Evolutionary conservation across 257 asterid genomes (phyloP).

Genomic region (Solanum appendiculatum): DNA sequence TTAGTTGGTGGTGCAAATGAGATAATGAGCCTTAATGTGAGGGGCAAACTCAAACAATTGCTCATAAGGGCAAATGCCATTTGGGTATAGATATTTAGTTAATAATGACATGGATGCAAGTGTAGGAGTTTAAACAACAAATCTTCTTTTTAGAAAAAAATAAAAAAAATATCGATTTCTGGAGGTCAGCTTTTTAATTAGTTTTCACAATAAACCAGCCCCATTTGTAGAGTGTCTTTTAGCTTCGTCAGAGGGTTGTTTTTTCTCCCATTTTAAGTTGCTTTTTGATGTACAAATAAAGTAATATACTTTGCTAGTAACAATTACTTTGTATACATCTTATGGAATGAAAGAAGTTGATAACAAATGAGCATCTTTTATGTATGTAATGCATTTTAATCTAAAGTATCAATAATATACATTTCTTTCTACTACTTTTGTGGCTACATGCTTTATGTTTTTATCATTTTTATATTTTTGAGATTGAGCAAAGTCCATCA

Average conservation of each 20-base stretch:
- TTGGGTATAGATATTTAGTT: background rate
- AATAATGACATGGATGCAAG: background rate
- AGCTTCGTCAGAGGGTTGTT: background rate
- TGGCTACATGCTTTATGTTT: background rate
- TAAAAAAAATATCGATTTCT: background rate
- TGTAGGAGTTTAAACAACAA: background rate
- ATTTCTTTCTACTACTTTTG: background rate
- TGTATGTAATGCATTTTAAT: background rate
- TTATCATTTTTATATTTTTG: background rate
- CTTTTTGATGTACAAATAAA: background rate
- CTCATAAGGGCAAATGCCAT: background rate
- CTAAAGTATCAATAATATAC: background rate
- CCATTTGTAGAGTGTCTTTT: background rate
- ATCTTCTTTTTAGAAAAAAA: too few species aligned
- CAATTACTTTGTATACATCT: background rate
- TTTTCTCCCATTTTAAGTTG: background rate
- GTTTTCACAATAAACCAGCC: background rate
- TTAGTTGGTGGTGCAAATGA: background rate
- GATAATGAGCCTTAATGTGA: background rate
- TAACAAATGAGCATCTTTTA: background rate
- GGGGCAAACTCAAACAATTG: background rate
- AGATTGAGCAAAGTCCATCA: background rate
- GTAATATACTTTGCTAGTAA: background rate
- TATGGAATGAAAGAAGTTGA: background rate
- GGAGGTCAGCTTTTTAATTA: background rate